Base-by-base conservation (phyloP, 2,329 filamentous ascomycete species). In the Trichoderma guizhouense region DNA sequence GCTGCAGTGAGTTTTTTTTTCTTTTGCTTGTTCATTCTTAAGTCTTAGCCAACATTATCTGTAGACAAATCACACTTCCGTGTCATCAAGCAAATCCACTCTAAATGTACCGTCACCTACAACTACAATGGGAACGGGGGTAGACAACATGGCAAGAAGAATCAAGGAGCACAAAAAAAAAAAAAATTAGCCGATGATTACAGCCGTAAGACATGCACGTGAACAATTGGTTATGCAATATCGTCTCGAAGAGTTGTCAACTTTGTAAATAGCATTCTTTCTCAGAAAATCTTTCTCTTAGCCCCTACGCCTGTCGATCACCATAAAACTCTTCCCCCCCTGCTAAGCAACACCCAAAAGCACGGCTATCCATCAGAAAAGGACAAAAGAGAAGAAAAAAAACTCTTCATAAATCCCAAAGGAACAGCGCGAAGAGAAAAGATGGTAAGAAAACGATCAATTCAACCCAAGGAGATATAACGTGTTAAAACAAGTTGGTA, bases 401-500 rank as follows among this genome's bases (percentile, higher is more conserved):
- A 24, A 12, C 30, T 67, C 47, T 67, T 67, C 32, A 61, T 34
- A 34, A 24, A 24, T 30, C 66, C 55, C 30, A 60, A 58, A 24
- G 47, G 47, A 53, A 24, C 47, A 53, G 24, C 30, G 26, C 28
- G 55, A 61, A 60, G 11, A 62, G 24, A 34, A 36, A 51, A 51
- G n/a, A 62, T 65, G 57, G 55, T 65, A 21, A 9, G 30, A 21
- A 32, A 36, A 60, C 5, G 11, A 47, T 67, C 69, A 71, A 47
- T 58, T 66, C 69, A 67, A 68, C 24, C 69, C 63, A 47, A n/a
- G 26, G 68, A 71, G 43, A 30, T 36, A 53, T 24, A 63, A 43
- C 43, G 60, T 71, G 68, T 60, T 62, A 69, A 72, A 72, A 65
- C 71, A 71, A 71, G 71, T 72, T 71, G 71, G 71, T 72, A 72